Base-by-base conservation (phyloP, 2,329 filamentous ascomycete species). In the Ophiostoma australiae region DNA sequence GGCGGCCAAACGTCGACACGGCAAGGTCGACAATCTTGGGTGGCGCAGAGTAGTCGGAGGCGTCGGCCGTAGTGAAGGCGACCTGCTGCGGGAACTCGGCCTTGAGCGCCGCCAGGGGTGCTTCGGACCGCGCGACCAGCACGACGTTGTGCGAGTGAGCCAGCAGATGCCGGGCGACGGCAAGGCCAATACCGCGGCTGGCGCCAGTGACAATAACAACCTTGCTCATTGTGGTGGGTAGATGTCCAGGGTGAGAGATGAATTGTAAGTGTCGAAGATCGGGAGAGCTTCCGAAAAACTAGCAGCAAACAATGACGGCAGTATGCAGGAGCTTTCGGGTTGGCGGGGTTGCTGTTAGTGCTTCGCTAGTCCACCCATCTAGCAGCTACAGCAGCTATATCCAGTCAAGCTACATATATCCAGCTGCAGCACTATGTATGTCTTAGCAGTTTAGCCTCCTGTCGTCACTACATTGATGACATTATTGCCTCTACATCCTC, bases 191-290 rank as follows among this genome's bases (percentile, higher is more conserved):
- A 35, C 88, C 88, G 71, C 86, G 86, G 78, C 87, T 89, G 23
- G 87, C 87, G 39, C 88, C 88, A 2, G 87, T 90, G 44, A 94
- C 82, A 72, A 93, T 88, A 76, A 93, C 87, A 31, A 87, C 88
- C 78, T 92, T 75, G 70, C 70, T 72, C 73, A 74, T 75, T 67
- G 67, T 39, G 63, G 23, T 33, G 23, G 27, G 27, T 33, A 23
- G n/a, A 61, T 27, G 55, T 61, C 8, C 13, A 31, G 4, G 1
- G 52, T 58, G 23, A 4, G 20, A 23, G 17, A 20, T 20, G 52
- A 13, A n/a, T n/a, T n/a, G 23, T 8, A 17, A 31, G 27, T 13
- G 58, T 27, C 20, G 13, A 33, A 15, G 58, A 33, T 61, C 58
- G 58, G 23, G 27, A 35, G 58, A 61, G 52, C 52, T 58, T 27